phyloP scores from a whole-genome alignment of 202 grass and related monocot species.

The Zizania palustris region DNA sequence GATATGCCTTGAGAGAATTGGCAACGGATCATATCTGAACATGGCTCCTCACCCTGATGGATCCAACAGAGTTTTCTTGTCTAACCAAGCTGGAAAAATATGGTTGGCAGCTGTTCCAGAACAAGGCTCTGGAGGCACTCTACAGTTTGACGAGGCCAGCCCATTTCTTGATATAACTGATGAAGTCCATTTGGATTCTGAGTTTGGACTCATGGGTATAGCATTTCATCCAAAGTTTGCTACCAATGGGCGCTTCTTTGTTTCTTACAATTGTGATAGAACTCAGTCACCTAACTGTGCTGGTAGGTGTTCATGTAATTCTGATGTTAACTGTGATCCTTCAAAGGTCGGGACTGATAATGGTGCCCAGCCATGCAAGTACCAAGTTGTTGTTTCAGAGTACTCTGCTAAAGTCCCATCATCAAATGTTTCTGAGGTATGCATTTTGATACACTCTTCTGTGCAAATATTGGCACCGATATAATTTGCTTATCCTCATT shows the following conservation, averaged over 20 bases:
- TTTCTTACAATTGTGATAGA: conserved; percentile 77
- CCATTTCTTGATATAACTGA: conserved; percentile 91
- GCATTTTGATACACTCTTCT: conserved; percentile 20
- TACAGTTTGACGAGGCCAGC: conserved; percentile 57
- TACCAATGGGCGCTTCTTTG: conserved; percentile 85
- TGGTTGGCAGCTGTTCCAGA: conserved; percentile 83
- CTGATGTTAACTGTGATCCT: conserved; percentile 71
- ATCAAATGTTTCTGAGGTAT: conserved; percentile 59
- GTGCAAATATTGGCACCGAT: neutral
- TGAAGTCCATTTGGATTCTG: conserved; percentile 60
- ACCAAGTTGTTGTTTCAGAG: conserved; percentile 64
- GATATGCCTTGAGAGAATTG: conserved; percentile 77
- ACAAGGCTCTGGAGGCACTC: conserved; percentile 62
- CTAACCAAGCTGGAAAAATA: conserved; percentile 81
- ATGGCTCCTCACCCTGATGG: conserved; percentile 81
- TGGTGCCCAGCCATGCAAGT: conserved; percentile 73
- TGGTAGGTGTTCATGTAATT: conserved; percentile 75
- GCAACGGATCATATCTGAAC: conserved; percentile 79
- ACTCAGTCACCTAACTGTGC: conserved; percentile 59
- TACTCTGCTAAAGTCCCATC: conserved; percentile 69
- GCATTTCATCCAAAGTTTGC: conserved; percentile 82
- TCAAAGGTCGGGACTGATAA: conserved; percentile 64
- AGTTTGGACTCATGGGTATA: conserved; percentile 74
- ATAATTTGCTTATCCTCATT: conserved; percentile 2
- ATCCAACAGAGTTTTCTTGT: conserved; percentile 82